Base-by-base conservation (phyloP, 768 basidiomycete species). In the Dacryopinax spathularia region DNA sequence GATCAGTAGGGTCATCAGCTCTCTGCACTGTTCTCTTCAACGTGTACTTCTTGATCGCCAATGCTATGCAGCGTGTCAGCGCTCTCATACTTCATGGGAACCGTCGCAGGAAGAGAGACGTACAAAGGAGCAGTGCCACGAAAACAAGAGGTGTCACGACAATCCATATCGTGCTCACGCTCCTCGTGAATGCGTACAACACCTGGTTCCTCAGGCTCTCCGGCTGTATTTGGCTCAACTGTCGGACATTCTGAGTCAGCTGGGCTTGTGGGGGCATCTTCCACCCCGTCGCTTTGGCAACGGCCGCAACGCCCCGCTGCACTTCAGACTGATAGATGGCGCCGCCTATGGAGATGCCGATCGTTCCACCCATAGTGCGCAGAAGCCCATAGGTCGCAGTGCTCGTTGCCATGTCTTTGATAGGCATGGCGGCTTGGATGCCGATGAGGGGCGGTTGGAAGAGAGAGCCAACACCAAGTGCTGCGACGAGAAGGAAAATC, bases 381-480 rank as follows among this genome's bases (percentile, higher is more conserved):
- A 91, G 75, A 69, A 92, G 85, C 22, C 81, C 81, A 69, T 86
- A 87, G 0, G 84, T 83, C 0, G 81, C 76, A 0, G 89, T 89
- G 62, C 83, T 84, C 1, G 89, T 89, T 1, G 89, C 88, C 88
- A 91, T 89, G 66, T 91, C 88, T 68, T 84, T 85, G 16, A 89
- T 69, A 0, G 91, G 91, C 89, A 93, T 93, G 0, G 89, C 85
- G 1, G 89, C 88, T 74, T 92, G 90, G 15, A 92, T 73, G 15
- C 79, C 87, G 60, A 90, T 83, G 6, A 89, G 73, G 0, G 88
- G 88, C 18, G 67, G 62, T 31, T 62, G 82, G 77, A 87, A 87
- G 60, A 90, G 71, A 66, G 77, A 80, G 1, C 88, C 88, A 15
- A 83, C 69, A 1, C 88, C 88, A 2, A 84, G 15, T 6, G 85